Base-by-base conservation (phyloP, 192 early-diverging fungal genomes). In the Chytriomyces sp. region DNA sequence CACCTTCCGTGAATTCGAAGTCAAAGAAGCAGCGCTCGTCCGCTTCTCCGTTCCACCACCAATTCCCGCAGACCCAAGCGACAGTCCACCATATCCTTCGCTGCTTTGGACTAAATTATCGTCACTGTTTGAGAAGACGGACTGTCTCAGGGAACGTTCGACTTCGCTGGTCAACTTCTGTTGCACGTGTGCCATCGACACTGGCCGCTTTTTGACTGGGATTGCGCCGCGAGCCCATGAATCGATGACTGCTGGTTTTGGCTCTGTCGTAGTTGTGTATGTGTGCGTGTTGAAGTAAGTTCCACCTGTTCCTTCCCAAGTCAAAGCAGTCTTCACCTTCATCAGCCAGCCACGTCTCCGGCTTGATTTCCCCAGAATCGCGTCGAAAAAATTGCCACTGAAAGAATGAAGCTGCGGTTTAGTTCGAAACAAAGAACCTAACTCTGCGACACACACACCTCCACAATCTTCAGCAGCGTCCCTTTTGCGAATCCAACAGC, bases 351-450 rank as follows among this genome's bases (percentile, higher is more conserved):
- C 88, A 89, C 6, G 82, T 83, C 13, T 48, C 59, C 13, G 78
- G 63, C 45, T 81, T 76, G 43, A 86, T 81, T 45, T 79, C 75
- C 5, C 85, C 86, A 6, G 50, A 72, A 80, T 89, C 87, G 20
- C 79, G 50, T 43, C 71, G 66, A 69, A 87, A 89, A 75, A 87
- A 89, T 65, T 86, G 74, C 80, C 83, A 89, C 85, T 85, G 60
- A 28, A 20, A 13, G 24, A 20, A 8, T 26, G 11, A 46, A 53
- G 7, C 9, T 28, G 24, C 5, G 10, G 5, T 45, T 44, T 46
- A 18, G 23, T 63, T 61, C 60, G 49, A 69, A 77, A 35, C 26
- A 80, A 68, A 5, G n/a, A 3, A 80, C 47, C 46, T 8, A 18
- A 60, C 16, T 23, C 28, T 16, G 1, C 16, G 61, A 72, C 26